phyloP scores from a whole-genome alignment of 2,329 filamentous ascomycete species.

The Lachnellula suecica region DNA sequence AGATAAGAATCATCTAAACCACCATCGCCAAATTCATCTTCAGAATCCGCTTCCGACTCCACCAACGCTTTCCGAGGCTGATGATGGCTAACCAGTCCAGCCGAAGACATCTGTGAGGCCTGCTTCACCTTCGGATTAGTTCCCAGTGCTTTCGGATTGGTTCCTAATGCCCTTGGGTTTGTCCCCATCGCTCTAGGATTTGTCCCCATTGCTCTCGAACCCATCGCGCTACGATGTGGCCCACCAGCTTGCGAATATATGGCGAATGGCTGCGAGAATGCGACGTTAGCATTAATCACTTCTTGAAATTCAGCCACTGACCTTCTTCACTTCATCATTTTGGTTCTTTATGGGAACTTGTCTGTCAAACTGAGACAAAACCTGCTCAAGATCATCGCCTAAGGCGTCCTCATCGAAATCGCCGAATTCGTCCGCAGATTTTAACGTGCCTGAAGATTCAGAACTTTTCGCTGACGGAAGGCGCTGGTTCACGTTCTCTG shows the following conservation, averaged over 20 bases:
- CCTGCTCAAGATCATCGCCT: slow-evolving; percentile 56
- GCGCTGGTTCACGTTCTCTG: neutral
- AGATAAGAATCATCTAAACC: slow-evolving; percentile 68
- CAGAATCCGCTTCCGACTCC: slow-evolving; percentile 47
- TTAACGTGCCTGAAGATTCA: slow-evolving; percentile 2
- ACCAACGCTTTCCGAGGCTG: neutral
- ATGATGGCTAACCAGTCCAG: neutral
- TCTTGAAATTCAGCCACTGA: too few species aligned
- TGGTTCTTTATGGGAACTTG: slow-evolving; percentile 25
- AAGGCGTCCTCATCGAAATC: slow-evolving; percentile 65
- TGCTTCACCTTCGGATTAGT: neutral
- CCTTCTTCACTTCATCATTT: neutral
- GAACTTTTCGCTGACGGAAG: neutral
- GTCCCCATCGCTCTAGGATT: too few species aligned
- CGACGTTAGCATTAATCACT: too few species aligned
- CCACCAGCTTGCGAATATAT: too few species aligned
- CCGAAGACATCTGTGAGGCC: neutral
- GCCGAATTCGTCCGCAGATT: slow-evolving; percentile 53
- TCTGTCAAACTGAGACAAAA: slow-evolving; percentile 54
- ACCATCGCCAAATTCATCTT: slow-evolving; percentile 71
- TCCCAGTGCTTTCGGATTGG: too few species aligned
- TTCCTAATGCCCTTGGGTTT: too few species aligned
- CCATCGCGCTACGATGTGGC: too few species aligned
- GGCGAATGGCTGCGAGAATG: too few species aligned
- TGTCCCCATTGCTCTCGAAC: too few species aligned